A percentile compares a stretch with the other conserved stretches of the same genome.
Evolutionary conservation across 305 asterid species (phyloP).

Genomic region (Solanum hybrid): DNA sequence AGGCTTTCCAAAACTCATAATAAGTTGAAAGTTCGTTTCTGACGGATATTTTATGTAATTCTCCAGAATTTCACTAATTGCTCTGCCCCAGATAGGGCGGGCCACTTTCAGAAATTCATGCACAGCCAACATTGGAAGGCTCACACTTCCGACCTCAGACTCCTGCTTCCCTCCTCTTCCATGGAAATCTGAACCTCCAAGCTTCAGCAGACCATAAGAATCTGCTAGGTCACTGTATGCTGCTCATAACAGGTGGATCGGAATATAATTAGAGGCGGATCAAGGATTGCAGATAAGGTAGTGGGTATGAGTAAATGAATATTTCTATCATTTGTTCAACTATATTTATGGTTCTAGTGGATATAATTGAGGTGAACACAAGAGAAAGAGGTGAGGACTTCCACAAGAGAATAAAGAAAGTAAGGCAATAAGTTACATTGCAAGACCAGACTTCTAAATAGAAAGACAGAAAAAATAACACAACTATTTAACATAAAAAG

Average conservation of each 20-base stretch:
- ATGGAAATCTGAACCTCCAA: conserved; percentile 95
- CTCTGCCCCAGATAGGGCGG: conserved; percentile 73
- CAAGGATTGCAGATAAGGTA: background rate
- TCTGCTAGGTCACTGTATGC: conserved; percentile 83
- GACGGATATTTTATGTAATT: conserved; percentile 55
- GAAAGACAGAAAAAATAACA: background rate
- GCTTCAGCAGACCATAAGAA: conserved; percentile 56
- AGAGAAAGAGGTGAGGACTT: background rate
- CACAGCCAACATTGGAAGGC: conserved; percentile 48
- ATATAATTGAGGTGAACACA: background rate
- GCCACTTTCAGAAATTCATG: conserved; percentile 77
- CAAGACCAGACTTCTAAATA: background rate
- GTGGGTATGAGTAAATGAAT: background rate
- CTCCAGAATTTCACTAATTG: conserved; percentile 50
- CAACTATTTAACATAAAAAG: background rate
- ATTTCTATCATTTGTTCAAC: background rate
- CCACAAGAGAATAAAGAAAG: background rate
- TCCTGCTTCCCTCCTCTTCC: conserved; percentile 81
- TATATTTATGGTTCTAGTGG: background rate
- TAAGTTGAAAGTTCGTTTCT: conserved; percentile 39
- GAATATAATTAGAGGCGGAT: background rate
- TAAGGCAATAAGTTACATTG: background rate
- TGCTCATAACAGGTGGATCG: conserved; percentile 13
- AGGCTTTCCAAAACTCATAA: conserved; percentile 42
- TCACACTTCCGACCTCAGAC: conserved; percentile 76